Base-by-base conservation (phyloP, 768 basidiomycete species). In the Neoboletus magnificus region DNA sequence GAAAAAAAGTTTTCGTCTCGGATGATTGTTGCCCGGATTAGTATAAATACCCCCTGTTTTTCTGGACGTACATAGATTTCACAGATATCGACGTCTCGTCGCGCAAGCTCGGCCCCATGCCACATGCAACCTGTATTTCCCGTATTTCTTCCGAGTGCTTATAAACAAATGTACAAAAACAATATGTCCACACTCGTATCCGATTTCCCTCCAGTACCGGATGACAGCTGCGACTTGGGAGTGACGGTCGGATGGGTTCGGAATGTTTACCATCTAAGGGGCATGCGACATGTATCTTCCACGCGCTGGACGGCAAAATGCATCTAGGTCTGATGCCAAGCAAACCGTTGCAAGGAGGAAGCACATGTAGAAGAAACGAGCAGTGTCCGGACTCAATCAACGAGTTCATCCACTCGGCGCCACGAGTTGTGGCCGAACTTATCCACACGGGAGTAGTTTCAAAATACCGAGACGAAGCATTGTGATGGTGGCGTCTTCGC, bases 21-120 rank as follows among this genome's bases (percentile, higher is more conserved):
- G 13, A 44, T 16, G 18, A 9, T 20, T 9, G n/a, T 20, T 27
- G 20, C 3, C 54, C 29, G 5, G 45, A 60, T 66, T 54, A 44
- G 61, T 54, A 43, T 4, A 50, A 59, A 64, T 58, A 44, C 5
- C 65, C 65, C 59, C 64, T 65, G 40, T 54, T 20, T 46, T 30
- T 20, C 20, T 45, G 18, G 10, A 44, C 41, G 16, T 16, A 44
- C 22, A 16, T 25, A 29, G 29, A 29, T 8, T 8, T 7, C n/a
- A n/a, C n/a, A 4, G 4, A 35, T 5, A 33, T 33, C 33, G 1
- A 33, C 33, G 13, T 35, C 33, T 35, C 20, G 12, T 22, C 13
- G 20, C 20, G 15, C 22, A 22, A 13, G 20, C 12, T 40, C 18
- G 37, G n/a, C 15, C 40, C 15, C 40, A 15, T 41, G 13, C 12